A percentile compares a stretch with the other conserved stretches of the same genome.
phyloP scores from a whole-genome alignment of 2,329 filamentous ascomycete genomes.

The Chaetomium strumarium region DNA sequence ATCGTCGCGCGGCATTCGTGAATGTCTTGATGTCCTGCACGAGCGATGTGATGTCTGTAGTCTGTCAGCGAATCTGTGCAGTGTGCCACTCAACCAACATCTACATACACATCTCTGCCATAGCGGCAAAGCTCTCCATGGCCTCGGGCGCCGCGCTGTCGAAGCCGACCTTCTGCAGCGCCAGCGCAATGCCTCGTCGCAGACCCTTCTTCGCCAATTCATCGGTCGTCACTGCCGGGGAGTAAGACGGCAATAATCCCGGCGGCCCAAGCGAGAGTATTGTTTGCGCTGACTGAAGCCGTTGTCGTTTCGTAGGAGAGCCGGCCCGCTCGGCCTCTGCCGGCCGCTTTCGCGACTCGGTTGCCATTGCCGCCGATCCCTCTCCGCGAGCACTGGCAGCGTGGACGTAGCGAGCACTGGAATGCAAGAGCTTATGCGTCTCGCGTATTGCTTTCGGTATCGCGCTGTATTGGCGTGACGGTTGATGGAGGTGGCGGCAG shows the following conservation, averaged over 20 bases:
- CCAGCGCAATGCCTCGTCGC: conserved; percentile 50
- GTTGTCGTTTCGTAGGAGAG: conserved; percentile 30
- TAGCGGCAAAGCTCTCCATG: conserved; percentile 51
- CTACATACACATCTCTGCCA: conserved; percentile 52
- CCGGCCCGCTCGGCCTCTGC: conserved; percentile 27
- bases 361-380: conserved; percentile 16
- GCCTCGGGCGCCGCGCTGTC: conserved; percentile 48
- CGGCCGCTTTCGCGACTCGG: conserved; percentile 33
- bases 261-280: conserved; percentile 11
- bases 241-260: conserved; percentile 5
- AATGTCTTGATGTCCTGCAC: conserved; percentile 43
- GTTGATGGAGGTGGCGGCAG: no score
- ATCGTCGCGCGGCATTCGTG: conserved; percentile 45
- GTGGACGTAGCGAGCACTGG: not conserved
- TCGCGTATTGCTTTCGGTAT: no score
- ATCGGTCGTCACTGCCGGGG: conserved; percentile 14
- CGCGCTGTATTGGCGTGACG: no score
- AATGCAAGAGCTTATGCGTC: no score
- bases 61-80: conserved; percentile 15
- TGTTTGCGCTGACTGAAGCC: conserved; percentile 17
- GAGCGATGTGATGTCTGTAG: conserved; percentile 44
- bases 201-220: conserved; percentile 34
- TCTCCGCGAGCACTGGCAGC: conserved; percentile 9
- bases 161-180: conserved; percentile 54
- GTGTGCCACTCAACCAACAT: not conserved